A percentile compares a stretch with the other conserved stretches of the same genome.
phyloP scores from a whole-genome alignment of 2,329 filamentous ascomycete genomes.

The Nemania bipapillata region DNA sequence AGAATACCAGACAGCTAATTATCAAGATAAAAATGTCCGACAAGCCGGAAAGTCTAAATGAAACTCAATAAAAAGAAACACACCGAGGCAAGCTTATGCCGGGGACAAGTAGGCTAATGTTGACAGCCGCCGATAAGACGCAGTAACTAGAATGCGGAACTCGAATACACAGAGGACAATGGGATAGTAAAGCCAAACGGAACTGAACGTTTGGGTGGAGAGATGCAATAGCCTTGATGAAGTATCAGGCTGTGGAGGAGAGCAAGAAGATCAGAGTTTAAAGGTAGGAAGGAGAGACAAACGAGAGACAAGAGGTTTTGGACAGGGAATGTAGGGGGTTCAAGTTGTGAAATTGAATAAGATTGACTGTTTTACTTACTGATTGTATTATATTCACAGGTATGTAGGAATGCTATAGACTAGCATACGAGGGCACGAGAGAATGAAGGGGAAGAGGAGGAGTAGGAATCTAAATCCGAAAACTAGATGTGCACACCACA shows the following conservation, averaged over 20 bases:
- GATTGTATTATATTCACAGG: neutral
- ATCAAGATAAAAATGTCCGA: conserved; percentile 1
- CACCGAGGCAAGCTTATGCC: conserved; percentile 30
- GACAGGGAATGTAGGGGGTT: conserved; percentile 2
- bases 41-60: conserved; percentile 23
- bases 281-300: neutral
- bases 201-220: neutral
- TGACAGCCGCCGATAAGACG: neutral
- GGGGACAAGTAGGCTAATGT: neutral
- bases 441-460: neutral
- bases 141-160: conserved; percentile 12
- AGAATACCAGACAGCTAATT: conserved; percentile 23
- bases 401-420: neutral
- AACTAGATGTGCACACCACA: neutral
- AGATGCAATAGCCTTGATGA: neutral
- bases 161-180: neutral
- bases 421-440: neutral
- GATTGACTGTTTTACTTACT: neutral
- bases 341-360: neutral
- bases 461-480: neutral
- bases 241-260: neutral
- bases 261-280: conserved; percentile 19
- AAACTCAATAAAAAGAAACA: conserved; percentile 8
- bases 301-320: neutral
- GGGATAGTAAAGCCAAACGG: neutral